Evolutionary conservation across 306 rosid genomes (phyloP), one percentile per base, ranked within the genome.

Genomic region (Vicia sativa): DNA sequence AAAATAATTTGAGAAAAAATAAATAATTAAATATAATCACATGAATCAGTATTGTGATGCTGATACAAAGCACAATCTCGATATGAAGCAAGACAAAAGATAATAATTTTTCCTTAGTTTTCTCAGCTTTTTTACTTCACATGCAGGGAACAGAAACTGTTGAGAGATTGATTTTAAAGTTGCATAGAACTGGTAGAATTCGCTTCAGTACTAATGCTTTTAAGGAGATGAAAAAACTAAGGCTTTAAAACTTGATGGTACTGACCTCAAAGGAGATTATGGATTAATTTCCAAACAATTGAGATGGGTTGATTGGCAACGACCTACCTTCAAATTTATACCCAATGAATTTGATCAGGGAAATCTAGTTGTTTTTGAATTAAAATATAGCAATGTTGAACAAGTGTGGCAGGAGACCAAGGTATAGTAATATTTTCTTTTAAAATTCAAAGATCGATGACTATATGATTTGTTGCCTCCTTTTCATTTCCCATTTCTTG

Each of bases 291-390:
- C 76, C 5, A 11, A 70, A 44, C 9, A 65, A 13, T 6, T 79
- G 4, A 77, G 67, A 25, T 83, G 82, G 84, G 3, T 83, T 11
- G 12, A 41, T 61, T 79, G 84, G 87, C 73, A 67, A 23, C 65
- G 76, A 29, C 73, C 41, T 53, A 74, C 76, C 3, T 49, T 77
- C 34, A 54, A 61, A 11, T 62, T 7, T 59, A 31, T 44, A 11
- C 89, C 84, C 4, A n/a, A 19, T 2, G 58, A 62, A 21, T 70
- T 84, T 4, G n/a, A 56, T 48, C 63, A 15, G 6, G 38, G 11
- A 44, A 50, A 54, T 2, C 6, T 80, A 4, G 80, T 83, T 74
- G 82, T 77, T 9, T 12, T 81, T 9, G 68, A 77, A 12, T 42
- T 84, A 21, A 58, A 55, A 62, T 0, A 56, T 4, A 84, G 87